Conservation (phyloP, 2,329 filamentous ascomycete species). For the Penicillium expansum region DNA sequence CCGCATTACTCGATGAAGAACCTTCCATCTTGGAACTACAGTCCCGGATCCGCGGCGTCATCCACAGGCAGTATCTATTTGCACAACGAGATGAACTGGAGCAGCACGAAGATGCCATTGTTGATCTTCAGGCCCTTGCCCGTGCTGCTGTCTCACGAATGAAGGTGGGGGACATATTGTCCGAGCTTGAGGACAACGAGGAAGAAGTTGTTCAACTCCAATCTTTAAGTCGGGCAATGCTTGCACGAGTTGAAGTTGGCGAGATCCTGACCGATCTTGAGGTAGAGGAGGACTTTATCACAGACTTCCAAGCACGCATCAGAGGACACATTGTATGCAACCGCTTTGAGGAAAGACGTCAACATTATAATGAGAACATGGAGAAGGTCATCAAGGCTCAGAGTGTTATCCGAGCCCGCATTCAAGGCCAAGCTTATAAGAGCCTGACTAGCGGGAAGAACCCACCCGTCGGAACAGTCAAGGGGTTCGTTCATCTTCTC, state of each 20-base stretch:
- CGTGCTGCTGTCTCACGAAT: slow-evolving; percentile 44
- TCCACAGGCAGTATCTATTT: slow-evolving; percentile 34
- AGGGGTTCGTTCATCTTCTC: slow-evolving; percentile 95
- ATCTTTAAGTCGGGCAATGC: slow-evolving; percentile 72
- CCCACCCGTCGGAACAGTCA: slow-evolving; percentile 91
- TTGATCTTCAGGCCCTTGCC: slow-evolving; percentile 40
- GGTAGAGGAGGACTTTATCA: slow-evolving; percentile 73
- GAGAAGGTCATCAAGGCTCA: slow-evolving; percentile 98
- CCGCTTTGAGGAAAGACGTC: slow-evolving; percentile 78
- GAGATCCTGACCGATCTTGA: slow-evolving; percentile 74
- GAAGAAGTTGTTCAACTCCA: slow-evolving; percentile 69
- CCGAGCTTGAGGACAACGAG: slow-evolving; percentile 67
- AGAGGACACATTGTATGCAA: slow-evolving; percentile 71
- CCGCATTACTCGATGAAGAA: slow-evolving; percentile 47
- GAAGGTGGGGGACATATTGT: slow-evolving; percentile 55
- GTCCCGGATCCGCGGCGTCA: slow-evolving; percentile 47
- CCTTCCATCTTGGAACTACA: slow-evolving; percentile 50
- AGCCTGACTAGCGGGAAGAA: slow-evolving; percentile 95
- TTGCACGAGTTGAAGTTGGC: slow-evolving; percentile 71
- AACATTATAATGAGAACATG: slow-evolving; percentile 94
- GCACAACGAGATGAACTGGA: slow-evolving; percentile 33
- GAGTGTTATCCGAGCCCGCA: slow-evolving; percentile 89
- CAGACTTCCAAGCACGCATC: slow-evolving; percentile 70
- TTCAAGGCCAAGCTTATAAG: slow-evolving; percentile 97
- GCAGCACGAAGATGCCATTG: slow-evolving; percentile 31